Evolutionary conservation across 352 stramenopile species (phyloP), one percentile per base, ranked within the genome.

Genomic region (Phytophthora quininea): DNA sequence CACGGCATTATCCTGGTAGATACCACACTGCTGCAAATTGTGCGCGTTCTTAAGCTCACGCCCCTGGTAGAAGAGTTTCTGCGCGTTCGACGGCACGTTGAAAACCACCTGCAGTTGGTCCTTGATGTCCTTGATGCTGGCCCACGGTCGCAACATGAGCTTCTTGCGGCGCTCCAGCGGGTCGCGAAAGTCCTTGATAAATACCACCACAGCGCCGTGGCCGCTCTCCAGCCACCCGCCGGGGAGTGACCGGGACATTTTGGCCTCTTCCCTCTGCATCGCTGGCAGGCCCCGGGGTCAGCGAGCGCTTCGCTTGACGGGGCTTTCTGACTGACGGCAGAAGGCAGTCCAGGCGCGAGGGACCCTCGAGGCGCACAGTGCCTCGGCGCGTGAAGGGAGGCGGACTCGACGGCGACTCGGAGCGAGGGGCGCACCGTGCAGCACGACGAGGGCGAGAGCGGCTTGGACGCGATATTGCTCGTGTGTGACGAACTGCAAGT

Each of bases 51-150:
- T 92, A 19, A 95, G 79, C 74, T 95, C 88, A 27, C 83, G 80
- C 9, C 88, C 88, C 49, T 93, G 85, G 58, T 84, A 93, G 59
- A 82, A 95, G 53, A 95, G 82, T 69, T 92, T 91, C 59, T 95
- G 88, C 29, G 84, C 84, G 57, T 87, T 88, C 38, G 79, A 81
- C 33, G 85, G 85, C 56, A 93, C 84, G 47, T 92, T 91, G 60
- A 92, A 92, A 14, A 93, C 82, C 54, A 93, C 84, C 54, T 93
- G 84, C 40, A 95, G 73, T 73, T 93, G 85, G 57, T 93, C 83
- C 55, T 95, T 95, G 58, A 95, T 77, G 79, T 95, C 85, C 64
- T 95, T 95, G 58, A 95, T 82, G 61, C 72, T 86, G 31, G 87
- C 83, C 87, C 87, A 95, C 15, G 87, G 87, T 58, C 74, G 73